Conservation (phyloP, 2,329 filamentous ascomycete species). For the Aspergillus caelatus region DNA sequence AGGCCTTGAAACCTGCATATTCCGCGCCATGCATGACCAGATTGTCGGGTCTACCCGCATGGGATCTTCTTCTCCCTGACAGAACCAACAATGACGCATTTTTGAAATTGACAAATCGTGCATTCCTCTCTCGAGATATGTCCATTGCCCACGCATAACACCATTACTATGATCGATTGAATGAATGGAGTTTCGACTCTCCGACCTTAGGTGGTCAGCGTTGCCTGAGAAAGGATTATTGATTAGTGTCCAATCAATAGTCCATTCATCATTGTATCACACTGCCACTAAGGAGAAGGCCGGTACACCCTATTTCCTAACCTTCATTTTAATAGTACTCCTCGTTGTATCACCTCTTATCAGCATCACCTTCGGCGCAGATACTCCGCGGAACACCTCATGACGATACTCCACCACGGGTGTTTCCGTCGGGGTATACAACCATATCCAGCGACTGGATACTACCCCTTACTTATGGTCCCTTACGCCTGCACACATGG, state of each 20-base stretch:
- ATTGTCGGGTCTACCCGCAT: constrained; percentile 22
- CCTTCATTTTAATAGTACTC: background rate
- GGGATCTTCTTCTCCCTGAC: background rate
- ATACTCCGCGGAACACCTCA: background rate
- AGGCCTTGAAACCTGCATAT: background rate
- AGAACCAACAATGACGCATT: background rate
- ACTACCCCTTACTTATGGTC: background rate
- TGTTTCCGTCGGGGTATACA: background rate
- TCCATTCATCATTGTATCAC: background rate
- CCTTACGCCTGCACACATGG: background rate
- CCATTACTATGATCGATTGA: background rate
- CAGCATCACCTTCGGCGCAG: background rate
- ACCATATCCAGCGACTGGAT: background rate
- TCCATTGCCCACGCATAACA: background rate
- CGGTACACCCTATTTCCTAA: background rate
- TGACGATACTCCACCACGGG: background rate
- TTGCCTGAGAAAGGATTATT: background rate
- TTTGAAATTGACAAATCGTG: background rate
- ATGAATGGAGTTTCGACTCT: background rate
- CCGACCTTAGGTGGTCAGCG: background rate
- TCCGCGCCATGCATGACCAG: constrained; percentile 17
- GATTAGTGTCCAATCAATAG: background rate
- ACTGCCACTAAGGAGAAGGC: background rate
- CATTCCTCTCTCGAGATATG: background rate
- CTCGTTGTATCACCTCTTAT: background rate